Conservation (phyloP, 1,284 basidiomycete species). For the Leccinum variabile region DNA sequence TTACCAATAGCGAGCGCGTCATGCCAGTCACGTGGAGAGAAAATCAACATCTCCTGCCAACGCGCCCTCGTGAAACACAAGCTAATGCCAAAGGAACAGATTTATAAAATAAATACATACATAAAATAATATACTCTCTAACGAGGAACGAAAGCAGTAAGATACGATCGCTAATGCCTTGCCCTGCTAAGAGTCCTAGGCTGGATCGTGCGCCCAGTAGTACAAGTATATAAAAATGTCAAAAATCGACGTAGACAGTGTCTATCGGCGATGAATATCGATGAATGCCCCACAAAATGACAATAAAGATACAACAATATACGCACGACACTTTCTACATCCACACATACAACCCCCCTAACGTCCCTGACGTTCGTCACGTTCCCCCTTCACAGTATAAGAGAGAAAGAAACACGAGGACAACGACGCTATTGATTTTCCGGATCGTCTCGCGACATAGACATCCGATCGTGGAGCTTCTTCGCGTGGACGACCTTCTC, state of each 20-base stretch:
- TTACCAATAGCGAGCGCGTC: constrained; percentile 7
- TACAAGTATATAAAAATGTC: background rate
- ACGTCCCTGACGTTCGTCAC: background rate
- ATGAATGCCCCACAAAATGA: background rate
- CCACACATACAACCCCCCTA: background rate
- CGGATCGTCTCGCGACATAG: constrained; percentile 1
- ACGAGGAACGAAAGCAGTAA: background rate
- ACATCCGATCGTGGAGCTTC: constrained; percentile 16
- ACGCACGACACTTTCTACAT: constrained; percentile 1
- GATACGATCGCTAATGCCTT: too few species aligned
- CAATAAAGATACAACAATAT: constrained; percentile 13
- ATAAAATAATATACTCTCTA: background rate
- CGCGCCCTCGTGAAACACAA: background rate
- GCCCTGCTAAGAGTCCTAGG: too few species aligned
- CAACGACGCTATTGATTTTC: constrained; percentile 3
- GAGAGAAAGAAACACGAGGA: background rate
- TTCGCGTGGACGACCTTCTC: constrained; percentile 19
- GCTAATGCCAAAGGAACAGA: too few species aligned
- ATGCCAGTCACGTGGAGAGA: constrained; percentile 19
- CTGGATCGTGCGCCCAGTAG: background rate
- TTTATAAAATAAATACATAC: background rate
- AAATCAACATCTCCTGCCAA: constrained; percentile 14
- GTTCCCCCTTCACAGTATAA: background rate
- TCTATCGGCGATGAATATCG: constrained; percentile 1
- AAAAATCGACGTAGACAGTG: background rate